Percentiles rank a stretch among this genome's conserved stretches.
phyloP scores from a whole-genome alignment of 768 basidiomycete species.

The Suillus brevipes region DNA sequence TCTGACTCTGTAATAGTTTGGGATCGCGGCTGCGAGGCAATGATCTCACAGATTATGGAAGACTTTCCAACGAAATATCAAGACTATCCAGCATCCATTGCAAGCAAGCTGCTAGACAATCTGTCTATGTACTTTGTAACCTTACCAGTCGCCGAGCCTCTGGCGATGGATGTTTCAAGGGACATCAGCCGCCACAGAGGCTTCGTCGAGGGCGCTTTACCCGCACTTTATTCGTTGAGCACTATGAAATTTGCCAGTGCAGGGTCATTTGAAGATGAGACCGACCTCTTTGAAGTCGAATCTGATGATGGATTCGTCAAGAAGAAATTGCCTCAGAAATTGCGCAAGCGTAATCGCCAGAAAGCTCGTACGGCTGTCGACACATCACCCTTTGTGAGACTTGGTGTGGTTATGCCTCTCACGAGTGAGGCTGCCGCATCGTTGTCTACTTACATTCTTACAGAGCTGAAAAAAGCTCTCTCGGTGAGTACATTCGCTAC shows the following conservation, averaged over 20 bases:
- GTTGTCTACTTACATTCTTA: constrained; percentile 19
- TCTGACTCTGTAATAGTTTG: constrained; percentile 16
- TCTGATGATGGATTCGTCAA: constrained; percentile 10
- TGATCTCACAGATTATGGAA: constrained; percentile 32
- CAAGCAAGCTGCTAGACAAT: constrained; percentile 22
- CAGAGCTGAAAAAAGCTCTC: constrained; percentile 28
- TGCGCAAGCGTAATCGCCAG: constrained; percentile 21
- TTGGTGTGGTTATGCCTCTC: constrained; percentile 30
- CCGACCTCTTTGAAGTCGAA: constrained; percentile 4
- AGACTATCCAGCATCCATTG: constrained; percentile 22
- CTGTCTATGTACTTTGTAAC: constrained; percentile 28
- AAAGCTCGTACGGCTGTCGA: constrained; percentile 22
- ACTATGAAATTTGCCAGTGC: constrained; percentile 5
- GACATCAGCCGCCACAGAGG: constrained; percentile 21
- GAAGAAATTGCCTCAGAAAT: constrained; percentile 30
- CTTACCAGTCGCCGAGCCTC: constrained; percentile 17
- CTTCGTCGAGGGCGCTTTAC: constrained; percentile 25
- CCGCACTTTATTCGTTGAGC: constrained; percentile 22
- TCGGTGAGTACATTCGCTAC: constrained; percentile 23
- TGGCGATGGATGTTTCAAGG: constrained; percentile 13
- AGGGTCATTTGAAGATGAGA: neutral
- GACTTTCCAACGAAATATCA: constrained; percentile 32
- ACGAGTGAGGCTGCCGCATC: constrained; percentile 19
- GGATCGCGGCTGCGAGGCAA: constrained; percentile 6
- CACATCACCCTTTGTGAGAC: constrained; percentile 27